phyloP scores from a whole-genome alignment of 1,284 basidiomycete species.

The Pseudozyma pruni region DNA sequence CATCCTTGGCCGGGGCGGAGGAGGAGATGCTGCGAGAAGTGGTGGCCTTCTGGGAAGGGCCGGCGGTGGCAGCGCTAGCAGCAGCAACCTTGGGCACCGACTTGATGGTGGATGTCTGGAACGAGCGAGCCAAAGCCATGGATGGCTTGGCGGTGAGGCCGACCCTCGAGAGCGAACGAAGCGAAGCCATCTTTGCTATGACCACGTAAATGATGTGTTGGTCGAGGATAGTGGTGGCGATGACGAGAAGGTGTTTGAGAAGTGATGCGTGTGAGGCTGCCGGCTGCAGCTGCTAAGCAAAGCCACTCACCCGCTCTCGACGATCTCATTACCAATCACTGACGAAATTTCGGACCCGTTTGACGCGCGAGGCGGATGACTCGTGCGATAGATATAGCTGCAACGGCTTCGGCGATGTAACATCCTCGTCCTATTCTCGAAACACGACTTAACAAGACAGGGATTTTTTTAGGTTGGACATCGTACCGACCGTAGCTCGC shows the following conservation, averaged over 20 bases:
- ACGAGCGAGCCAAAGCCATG: conserved; percentile 40
- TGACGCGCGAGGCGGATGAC: conserved; percentile 11
- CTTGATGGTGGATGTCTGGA: conserved; percentile 45
- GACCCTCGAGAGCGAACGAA: conserved; percentile 45
- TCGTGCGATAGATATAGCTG: conserved; percentile 9
- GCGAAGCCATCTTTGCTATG: conserved; percentile 45
- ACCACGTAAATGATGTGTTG: neutral
- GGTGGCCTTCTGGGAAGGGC: conserved; percentile 18
- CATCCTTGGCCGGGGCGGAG: conserved; percentile 30
- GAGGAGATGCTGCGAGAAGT: conserved; percentile 37
- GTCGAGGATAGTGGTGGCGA: conserved; percentile 29
- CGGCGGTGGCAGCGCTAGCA: conserved; percentile 10
- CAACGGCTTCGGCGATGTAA: neutral
- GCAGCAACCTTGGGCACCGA: conserved; percentile 38
- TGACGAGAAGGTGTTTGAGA: conserved; percentile 7
- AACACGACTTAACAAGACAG: too few relatives aligned
- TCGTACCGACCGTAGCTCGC: too few relatives aligned
- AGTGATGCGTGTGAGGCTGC: neutral
- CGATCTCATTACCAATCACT: conserved; percentile 51
- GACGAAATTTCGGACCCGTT: conserved; percentile 28
- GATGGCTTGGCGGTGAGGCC: conserved; percentile 42
- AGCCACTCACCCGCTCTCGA: neutral
- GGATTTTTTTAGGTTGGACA: too few relatives aligned
- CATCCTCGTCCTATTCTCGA: neutral
- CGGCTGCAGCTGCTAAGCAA: conserved; percentile 16